Base-by-base conservation (phyloP, 2,329 filamentous ascomycete genomes). In the Cladosporium sphaerospermum region DNA sequence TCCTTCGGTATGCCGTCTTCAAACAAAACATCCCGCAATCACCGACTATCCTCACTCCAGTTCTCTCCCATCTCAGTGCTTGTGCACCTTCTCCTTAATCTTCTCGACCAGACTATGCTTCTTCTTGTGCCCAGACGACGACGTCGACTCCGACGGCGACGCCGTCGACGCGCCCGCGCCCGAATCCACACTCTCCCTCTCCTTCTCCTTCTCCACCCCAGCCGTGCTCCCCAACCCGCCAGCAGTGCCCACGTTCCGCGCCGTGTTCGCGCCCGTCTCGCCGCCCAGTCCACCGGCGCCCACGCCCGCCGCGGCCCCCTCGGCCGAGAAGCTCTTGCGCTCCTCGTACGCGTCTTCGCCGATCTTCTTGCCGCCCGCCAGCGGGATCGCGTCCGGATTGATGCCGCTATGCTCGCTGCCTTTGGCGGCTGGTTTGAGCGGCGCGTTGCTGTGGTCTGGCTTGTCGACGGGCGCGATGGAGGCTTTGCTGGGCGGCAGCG, bases 341-440 rank as follows among this genome's bases (percentile, higher is more conserved):
- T 53, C 50, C 13, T 36, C 42, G 44, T 40, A 53, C 9, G 43
- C 42, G 16, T 53, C 50, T 36, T 53, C 50, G 44, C 51, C 51
- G 1, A 57, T 40, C 18, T 45, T 52, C 50, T 47, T 43, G 44
- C 57, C 57, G 31, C 57, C 57, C 6, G 57, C 57, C 10, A 52
- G 53, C 9, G 58, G 58, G 23, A 59, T 61, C 41, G 53, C 49
- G 33, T 37, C 28, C 6, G 55, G 55, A 47, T 57, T 57, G 18
- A 39, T 42, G 36, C 52, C 56, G 23, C 23, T 28, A 40, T 45
- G 37, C 9, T 56, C 40, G 49, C 47, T 34, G 32, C 32, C 45
- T 36, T 44, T 43, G 19, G 43, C 44, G 33, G 40, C 45, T 8
- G 55, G 48, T 41, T 56, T 49, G 51, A 55, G 39, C 28, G 47